Percentiles rank a stretch among this genome's conserved stretches.
Evolutionary conservation across 306 rosid species (phyloP).

Genomic region (Corylus americana): DNA sequence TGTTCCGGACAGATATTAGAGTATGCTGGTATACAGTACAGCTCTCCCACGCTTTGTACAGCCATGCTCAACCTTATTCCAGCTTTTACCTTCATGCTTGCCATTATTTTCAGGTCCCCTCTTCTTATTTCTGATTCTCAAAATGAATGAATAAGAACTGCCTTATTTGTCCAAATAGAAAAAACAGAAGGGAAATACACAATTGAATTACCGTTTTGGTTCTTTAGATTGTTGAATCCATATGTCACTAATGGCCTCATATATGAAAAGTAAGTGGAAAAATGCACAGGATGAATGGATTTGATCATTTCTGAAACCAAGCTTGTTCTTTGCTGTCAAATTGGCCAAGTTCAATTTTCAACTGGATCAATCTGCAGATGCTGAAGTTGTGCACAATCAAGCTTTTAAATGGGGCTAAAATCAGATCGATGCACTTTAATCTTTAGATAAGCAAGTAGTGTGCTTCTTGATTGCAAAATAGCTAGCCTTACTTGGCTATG

Average conservation of each 20-base stretch:
- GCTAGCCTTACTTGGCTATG: no score
- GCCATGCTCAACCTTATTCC: constrained; percentile 56
- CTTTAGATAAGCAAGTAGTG: no score
- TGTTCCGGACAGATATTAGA: constrained; percentile 25
- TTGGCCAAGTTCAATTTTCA: no score
- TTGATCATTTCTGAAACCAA: no score
- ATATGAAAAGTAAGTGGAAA: background rate
- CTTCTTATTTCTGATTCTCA: background rate
- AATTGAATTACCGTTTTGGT: background rate
- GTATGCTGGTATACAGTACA: constrained; percentile 46
- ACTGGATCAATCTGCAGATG: no score
- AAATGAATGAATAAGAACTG: background rate
- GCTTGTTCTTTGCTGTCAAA: no score
- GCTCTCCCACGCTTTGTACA: constrained; percentile 51
- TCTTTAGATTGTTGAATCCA: background rate
- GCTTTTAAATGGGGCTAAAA: no score
- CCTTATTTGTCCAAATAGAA: background rate
- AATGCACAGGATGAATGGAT: background rate
- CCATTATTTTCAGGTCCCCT: constrained; percentile 47
- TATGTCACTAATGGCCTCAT: background rate
- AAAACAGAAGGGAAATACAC: background rate
- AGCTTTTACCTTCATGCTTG: constrained; percentile 57
- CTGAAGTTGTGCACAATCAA: no score
- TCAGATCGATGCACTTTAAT: no score
- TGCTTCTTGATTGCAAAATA: no score